Evolutionary conservation across 805 yeast species (phyloP).

Genomic region (Debaryomyces maramus): DNA sequence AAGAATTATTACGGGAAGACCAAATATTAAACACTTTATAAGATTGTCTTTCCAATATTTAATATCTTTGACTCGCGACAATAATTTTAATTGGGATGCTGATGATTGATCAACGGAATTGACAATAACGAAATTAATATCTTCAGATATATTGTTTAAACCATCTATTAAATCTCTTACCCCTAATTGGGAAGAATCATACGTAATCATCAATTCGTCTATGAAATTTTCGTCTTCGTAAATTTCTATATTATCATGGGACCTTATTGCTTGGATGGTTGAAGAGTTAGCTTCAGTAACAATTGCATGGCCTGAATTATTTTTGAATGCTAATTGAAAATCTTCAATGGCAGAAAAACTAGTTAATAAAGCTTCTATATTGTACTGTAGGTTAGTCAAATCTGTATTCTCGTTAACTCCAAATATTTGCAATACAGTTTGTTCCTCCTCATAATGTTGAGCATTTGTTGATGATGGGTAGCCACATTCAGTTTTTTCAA

Average conservation of each 20-base stretch:
- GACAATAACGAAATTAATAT: slow-evolving; percentile 51
- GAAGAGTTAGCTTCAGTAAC: slow-evolving; percentile 16
- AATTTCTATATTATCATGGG: slow-evolving; percentile 16
- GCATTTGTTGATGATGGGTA: not conserved
- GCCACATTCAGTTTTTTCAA: slow-evolving; percentile 3
- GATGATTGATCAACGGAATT: slow-evolving; percentile 53
- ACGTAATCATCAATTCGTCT: slow-evolving; percentile 45
- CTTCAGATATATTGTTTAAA: slow-evolving; percentile 46
- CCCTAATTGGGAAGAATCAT: slow-evolving; percentile 54
- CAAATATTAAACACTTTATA: slow-evolving; percentile 50
- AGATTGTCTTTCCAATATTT: slow-evolving; percentile 65
- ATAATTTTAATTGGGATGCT: slow-evolving; percentile 63
- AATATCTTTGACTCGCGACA: slow-evolving; percentile 72
- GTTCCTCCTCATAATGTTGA: slow-evolving; percentile 24
- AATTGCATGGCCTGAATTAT: slow-evolving; percentile 6
- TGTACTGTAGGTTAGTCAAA: slow-evolving; percentile 31
- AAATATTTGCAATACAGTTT: slow-evolving; percentile 29
- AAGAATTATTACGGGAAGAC: slow-evolving; percentile 60
- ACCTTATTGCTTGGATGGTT: slow-evolving; percentile 13
- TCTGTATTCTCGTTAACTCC: slow-evolving; percentile 33
- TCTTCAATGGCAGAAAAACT: slow-evolving; percentile 30
- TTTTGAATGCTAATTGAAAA: slow-evolving; percentile 24
- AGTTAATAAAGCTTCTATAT: slow-evolving; percentile 39
- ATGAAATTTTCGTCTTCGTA: slow-evolving; percentile 17
- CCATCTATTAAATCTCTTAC: slow-evolving; percentile 58